Conservation (phyloP, 768 basidiomycete genomes). For the Russula compacta region DNA sequence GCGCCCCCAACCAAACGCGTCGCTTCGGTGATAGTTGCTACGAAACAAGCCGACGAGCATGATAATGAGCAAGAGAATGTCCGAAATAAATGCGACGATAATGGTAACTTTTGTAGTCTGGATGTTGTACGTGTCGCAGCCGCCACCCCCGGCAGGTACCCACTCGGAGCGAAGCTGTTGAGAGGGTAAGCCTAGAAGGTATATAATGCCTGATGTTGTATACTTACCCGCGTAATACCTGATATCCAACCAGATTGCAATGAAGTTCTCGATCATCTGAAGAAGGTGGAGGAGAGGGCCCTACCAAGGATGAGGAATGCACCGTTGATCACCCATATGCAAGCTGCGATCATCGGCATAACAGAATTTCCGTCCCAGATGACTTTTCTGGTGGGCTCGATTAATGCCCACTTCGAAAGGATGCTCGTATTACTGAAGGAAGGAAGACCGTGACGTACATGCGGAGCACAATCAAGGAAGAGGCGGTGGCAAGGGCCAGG, state of each 20-base stretch:
- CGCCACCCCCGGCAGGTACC: too few species aligned
- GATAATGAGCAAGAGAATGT: background rate
- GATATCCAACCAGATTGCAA: background rate
- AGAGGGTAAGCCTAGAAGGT: background rate
- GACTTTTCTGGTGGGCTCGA: background rate
- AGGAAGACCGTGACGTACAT: background rate
- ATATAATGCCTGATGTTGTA: fast-evolving
- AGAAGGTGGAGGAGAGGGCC: background rate
- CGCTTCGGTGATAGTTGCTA: background rate
- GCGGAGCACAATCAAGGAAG: background rate
- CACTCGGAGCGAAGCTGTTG: background rate
- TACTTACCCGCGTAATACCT: background rate
- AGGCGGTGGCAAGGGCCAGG: background rate
- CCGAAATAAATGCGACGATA: background rate
- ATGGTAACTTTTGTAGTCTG: background rate
- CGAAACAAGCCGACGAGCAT: background rate
- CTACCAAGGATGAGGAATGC: background rate
- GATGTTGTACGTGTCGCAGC: background rate
- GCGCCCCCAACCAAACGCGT: background rate
- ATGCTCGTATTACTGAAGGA: background rate
- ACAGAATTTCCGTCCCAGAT: background rate
- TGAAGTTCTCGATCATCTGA: background rate
- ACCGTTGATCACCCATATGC: background rate
- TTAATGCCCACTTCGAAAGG: too few species aligned
- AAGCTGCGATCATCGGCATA: background rate